phyloP scores from a whole-genome alignment of 192 early-diverging fungal genomes.

The Rhizophlyctis rosea region DNA sequence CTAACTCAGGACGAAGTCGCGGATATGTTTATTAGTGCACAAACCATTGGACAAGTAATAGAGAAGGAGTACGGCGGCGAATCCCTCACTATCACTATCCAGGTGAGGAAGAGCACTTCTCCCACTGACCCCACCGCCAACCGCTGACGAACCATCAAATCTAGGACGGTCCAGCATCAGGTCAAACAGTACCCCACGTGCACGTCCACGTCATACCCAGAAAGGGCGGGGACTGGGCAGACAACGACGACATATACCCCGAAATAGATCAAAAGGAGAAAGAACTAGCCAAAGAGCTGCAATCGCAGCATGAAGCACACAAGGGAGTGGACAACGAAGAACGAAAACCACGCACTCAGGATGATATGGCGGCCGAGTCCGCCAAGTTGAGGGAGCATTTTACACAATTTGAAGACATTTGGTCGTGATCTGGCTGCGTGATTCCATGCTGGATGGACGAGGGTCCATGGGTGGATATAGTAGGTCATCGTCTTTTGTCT shows the following conservation, averaged over 20 bases:
- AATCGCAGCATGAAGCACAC: neutral
- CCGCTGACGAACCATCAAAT: neutral
- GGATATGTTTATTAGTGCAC: slow-evolving; percentile 80
- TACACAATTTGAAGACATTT: slow-evolving; percentile 38
- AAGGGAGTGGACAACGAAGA: slow-evolving; percentile 51
- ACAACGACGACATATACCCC: slow-evolving; percentile 87
- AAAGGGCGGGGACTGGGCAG: slow-evolving; percentile 67
- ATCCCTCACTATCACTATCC: slow-evolving; percentile 76
- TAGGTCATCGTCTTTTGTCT: no score
- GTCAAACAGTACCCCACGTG: slow-evolving; percentile 84
- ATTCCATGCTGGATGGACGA: no score
- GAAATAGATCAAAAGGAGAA: slow-evolving; percentile 63
- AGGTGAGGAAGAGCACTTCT: slow-evolving; percentile 38
- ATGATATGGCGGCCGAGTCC: slow-evolving; percentile 82
- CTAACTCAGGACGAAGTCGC: slow-evolving; percentile 73
- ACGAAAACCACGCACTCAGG: slow-evolving; percentile 59
- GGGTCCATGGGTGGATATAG: no score
- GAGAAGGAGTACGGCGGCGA: slow-evolving; percentile 70
- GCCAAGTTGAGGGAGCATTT: slow-evolving; percentile 39
- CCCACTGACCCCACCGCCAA: neutral
- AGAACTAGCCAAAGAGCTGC: slow-evolving; percentile 27
- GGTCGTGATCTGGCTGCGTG: no score
- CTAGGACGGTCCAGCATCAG: slow-evolving; percentile 68
- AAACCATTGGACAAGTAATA: slow-evolving; percentile 68
- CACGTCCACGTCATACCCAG: slow-evolving; percentile 93